phyloP scores from a whole-genome alignment of 306 rosid species.

The Boehmeria nivea region DNA sequence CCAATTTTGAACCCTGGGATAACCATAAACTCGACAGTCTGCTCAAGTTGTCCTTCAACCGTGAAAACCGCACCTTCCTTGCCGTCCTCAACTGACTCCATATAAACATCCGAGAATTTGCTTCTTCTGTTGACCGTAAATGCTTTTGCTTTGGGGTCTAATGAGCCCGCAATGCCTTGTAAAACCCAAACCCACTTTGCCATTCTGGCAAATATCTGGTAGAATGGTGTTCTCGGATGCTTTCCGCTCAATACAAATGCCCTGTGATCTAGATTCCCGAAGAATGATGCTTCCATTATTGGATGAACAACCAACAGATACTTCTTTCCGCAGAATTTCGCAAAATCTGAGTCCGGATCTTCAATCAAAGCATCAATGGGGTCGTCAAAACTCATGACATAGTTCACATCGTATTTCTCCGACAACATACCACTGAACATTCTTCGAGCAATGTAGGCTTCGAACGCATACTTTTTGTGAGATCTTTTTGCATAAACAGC shows the following conservation, averaged over 20 bases:
- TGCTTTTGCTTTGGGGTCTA: slow-evolving; percentile 48
- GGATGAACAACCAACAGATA: slow-evolving; percentile 64
- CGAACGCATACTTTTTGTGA: slow-evolving; percentile 79
- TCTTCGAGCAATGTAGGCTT: slow-evolving; percentile 64
- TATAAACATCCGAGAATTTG: slow-evolving; percentile 46
- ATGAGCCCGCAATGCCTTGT: slow-evolving; percentile 39
- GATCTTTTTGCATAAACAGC: slow-evolving; percentile 54
- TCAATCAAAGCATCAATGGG: slow-evolving; percentile 53
- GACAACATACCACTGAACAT: slow-evolving; percentile 47
- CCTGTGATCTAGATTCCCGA: slow-evolving; percentile 68
- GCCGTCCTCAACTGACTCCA: slow-evolving; percentile 60
- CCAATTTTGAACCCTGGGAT: slow-evolving; percentile 77
- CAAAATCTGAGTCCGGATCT: slow-evolving; percentile 66
- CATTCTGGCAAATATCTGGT: slow-evolving; percentile 69
- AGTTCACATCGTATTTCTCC: slow-evolving; percentile 32
- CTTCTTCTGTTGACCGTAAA: slow-evolving; percentile 51
- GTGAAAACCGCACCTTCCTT: slow-evolving; percentile 16
- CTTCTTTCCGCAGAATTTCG: slow-evolving; percentile 49
- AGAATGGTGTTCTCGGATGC: slow-evolving; percentile 83
- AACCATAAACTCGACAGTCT: slow-evolving; percentile 67
- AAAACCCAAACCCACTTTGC: slow-evolving; percentile 82
- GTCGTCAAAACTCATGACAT: slow-evolving; percentile 49
- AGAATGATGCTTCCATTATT: slow-evolving; percentile 61
- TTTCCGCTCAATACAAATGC: slow-evolving; percentile 42
- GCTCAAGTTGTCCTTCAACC: not conserved